Base-by-base conservation (phyloP, 257 asterid genomes). In the Scutellaria barbata region DNA sequence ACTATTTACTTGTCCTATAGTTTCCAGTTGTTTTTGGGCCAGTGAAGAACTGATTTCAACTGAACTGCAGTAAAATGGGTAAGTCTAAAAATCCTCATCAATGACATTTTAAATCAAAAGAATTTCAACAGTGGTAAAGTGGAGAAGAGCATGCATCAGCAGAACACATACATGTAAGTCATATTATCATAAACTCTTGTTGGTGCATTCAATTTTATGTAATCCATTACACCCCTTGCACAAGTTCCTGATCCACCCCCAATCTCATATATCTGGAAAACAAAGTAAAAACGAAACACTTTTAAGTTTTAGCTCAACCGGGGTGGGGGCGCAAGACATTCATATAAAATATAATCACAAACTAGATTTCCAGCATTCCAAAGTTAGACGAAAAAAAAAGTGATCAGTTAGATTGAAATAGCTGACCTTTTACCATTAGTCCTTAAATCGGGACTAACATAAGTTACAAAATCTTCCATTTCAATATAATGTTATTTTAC, bases 231-330 rank as follows among this genome's bases (percentile, higher is more conserved):
- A 79, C 96, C 95, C 88, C 84, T 95, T 6, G 99, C 99, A 82
- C 98, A 95, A 74, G 97, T 88, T 84, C 98, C 99, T 73, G 99
- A 95, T 79, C 98, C 99, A 70, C 99, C 99, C 71, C 99, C 99
- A 76, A 95, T 92, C 87, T 95, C 99, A 79, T 89, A 92, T 74
- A 95, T 95, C 99, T 95, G 93, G 76, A 80, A 74, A 75, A 75
- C 40, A 67, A 70, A 72, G 47, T 25, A 30, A 74, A 53, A 59
- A 73, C n/a, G 35, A 55, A 43, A 72, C 7, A 66, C 56, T 35
- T 12, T 52, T 41, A 66, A 51, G 66, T 43, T 66, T 39, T 47
- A 56, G 53, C 52, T 59, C 63, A 63, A 51, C 51, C 62, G 53
- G 48, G 30, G 54, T 16, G 54, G 74, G 45, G 58, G 47, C 16